Evolutionary conservation across 2,329 filamentous ascomycete genomes (phyloP).

Genomic region (Beauveria scarabaeidicola): DNA sequence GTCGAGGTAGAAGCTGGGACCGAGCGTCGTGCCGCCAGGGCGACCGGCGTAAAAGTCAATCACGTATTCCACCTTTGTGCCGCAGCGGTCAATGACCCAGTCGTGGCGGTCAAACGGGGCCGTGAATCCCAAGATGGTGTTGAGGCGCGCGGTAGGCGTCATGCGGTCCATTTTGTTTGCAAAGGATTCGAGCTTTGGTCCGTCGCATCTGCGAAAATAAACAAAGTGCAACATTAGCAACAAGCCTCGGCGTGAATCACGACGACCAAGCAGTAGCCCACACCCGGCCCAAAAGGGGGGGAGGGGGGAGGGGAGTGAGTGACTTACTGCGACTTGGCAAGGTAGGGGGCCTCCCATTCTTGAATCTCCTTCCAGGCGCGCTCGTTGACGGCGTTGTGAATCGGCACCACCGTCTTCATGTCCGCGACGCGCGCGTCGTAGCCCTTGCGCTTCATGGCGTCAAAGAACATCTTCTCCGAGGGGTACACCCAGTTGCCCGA

Average conservation of each 20-base stretch:
- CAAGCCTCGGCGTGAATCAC: neutral
- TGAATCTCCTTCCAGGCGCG: conserved; percentile 89
- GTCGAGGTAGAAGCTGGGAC: conserved; percentile 56
- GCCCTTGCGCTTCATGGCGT: conserved; percentile 88
- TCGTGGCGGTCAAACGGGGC: conserved; percentile 93
- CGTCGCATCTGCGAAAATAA: conserved; percentile 45
- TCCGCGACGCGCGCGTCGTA: conserved; percentile 62
- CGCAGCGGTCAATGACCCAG: conserved; percentile 93
- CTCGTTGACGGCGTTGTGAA: conserved; percentile 98
- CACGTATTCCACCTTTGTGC: conserved; percentile 78
- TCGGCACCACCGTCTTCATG: conserved; percentile 88
- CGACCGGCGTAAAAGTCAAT: conserved; percentile 94
- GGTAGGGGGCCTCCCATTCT: conserved; percentile 71
- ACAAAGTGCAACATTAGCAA: neutral
- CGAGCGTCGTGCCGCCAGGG: conserved; percentile 26
- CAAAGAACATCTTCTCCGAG: conserved; percentile 95
- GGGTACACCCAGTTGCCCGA: conserved; percentile 96
- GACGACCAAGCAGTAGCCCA: neutral
- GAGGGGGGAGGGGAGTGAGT: too few species aligned
- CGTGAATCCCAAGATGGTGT: conserved; percentile 79
- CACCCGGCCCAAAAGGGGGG: too few species aligned
- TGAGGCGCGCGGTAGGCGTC: conserved; percentile 76
- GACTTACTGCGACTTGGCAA: conserved; percentile 47
- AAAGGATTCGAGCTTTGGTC: conserved; percentile 78
- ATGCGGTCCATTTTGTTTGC: conserved; percentile 60